Conservation (phyloP, 73 alveolate genomes). For the Tetrahymena malaccensis region DNA sequence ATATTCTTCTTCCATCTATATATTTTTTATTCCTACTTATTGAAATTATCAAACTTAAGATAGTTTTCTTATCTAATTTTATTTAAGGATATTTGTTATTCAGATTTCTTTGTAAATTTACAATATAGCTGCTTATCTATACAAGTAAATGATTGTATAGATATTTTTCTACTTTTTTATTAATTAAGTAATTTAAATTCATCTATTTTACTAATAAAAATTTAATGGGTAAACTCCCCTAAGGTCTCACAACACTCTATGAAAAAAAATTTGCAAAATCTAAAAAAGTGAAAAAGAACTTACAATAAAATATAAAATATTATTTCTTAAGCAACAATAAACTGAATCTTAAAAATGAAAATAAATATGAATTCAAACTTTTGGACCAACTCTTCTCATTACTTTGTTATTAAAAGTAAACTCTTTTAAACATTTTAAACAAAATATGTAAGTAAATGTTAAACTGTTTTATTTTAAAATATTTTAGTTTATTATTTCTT, state of each 20-base stretch:
- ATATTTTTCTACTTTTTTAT: background rate
- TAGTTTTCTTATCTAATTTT: background rate
- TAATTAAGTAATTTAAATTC: background rate
- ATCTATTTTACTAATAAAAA: background rate
- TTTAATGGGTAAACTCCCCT: background rate
- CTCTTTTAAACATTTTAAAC: too few species aligned
- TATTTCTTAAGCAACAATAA: too few species aligned
- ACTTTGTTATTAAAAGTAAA: too few species aligned
- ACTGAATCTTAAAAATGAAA: too few species aligned
- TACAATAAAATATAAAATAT: too few species aligned
- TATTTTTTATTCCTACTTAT: background rate
- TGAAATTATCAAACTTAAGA: background rate
- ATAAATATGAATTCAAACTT: too few species aligned
- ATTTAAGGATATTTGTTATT: background rate
- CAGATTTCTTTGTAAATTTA: background rate
- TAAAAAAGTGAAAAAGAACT: too few species aligned
- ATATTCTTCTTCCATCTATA: background rate
- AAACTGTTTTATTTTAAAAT: too few species aligned
- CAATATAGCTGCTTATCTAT: background rate
- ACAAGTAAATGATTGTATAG: background rate
- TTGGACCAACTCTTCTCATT: too few species aligned
- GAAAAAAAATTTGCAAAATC: too few species aligned
- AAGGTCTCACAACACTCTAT: background rate
- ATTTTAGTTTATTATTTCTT: too few species aligned
- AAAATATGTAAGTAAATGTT: too few species aligned